Evolutionary conservation across 805 yeast genomes (phyloP).

Genomic region (Spathaspora hagerdaliae): DNA sequence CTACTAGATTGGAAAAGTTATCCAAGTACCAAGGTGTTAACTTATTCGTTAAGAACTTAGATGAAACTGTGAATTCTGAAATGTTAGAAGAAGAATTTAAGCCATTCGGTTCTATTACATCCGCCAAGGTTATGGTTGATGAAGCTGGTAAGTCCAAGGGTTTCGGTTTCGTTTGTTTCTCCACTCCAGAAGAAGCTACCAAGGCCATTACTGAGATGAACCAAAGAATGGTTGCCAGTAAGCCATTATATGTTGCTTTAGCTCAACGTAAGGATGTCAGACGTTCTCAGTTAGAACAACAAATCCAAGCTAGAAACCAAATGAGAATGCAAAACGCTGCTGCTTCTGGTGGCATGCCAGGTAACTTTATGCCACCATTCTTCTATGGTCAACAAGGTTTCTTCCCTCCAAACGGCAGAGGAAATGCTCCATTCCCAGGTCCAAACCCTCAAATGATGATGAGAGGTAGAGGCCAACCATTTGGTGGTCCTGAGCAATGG

Average conservation of each 20-base stretch:
- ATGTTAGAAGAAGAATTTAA: slow-evolving; percentile 86
- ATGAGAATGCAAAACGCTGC: slow-evolving; percentile 97
- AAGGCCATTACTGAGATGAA: slow-evolving; percentile 98
- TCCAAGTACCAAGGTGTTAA: slow-evolving; percentile 97
- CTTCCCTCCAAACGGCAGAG: slow-evolving; percentile 81
- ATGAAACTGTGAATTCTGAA: slow-evolving; percentile 89
- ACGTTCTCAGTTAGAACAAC: slow-evolving; percentile 95
- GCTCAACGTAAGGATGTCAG: slow-evolving; percentile 99
- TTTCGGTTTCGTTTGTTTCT: slow-evolving; percentile 97
- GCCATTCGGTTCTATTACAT: slow-evolving; percentile 91
- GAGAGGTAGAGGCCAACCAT: slow-evolving; percentile 55
- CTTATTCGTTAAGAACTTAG: slow-evolving; percentile 94
- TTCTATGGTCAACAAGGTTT: slow-evolving; percentile 83
- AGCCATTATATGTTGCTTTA: slow-evolving; percentile 96
- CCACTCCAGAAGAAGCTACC: slow-evolving; percentile 97
- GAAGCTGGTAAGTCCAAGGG: slow-evolving; percentile 95
- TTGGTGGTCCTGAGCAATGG: slow-evolving; percentile 43
- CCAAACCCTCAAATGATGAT: slow-evolving; percentile 80
- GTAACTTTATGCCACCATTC: slow-evolving; percentile 84
- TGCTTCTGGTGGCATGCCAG: slow-evolving; percentile 80
- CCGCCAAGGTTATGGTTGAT: slow-evolving; percentile 94
- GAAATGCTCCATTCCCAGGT: slow-evolving; percentile 68
- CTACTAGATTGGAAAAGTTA: slow-evolving; percentile 84
- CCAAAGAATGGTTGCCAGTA: slow-evolving; percentile 90
- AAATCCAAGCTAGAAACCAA: slow-evolving; percentile 96